phyloP scores from a whole-genome alignment of 805 yeast genomes.

The Starmerella scarabaei region DNA sequence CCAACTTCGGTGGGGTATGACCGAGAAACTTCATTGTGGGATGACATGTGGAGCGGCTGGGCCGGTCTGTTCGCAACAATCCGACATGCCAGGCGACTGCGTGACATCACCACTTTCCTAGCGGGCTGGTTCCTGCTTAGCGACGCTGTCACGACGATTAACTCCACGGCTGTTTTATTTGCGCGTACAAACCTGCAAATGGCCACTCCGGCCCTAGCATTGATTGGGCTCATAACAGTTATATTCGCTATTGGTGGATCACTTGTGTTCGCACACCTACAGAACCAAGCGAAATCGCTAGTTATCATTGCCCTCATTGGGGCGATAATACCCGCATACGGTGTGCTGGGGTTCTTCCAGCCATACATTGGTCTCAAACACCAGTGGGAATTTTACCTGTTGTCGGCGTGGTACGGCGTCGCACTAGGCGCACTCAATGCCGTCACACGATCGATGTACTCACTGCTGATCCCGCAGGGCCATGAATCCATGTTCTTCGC shows the following conservation, averaged over 20 bases:
- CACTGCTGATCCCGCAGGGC: constrained; percentile 59
- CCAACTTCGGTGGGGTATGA: too few species aligned
- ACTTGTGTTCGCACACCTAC: constrained; percentile 38
- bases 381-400: constrained; percentile 51
- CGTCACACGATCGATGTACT: constrained; percentile 52
- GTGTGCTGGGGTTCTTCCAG: constrained; percentile 51
- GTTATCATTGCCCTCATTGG: constrained; percentile 44
- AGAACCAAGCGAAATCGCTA: constrained; percentile 32
- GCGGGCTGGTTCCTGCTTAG: constrained; percentile 66
- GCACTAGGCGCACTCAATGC: constrained; percentile 64
- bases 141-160: constrained; percentile 65
- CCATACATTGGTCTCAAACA: constrained; percentile 44
- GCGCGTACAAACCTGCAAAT: constrained; percentile 58
- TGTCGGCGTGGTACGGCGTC: constrained; percentile 66
- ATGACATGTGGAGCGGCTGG: constrained; percentile 38
- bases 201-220: constrained; percentile 53
- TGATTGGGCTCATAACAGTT: constrained; percentile 54
- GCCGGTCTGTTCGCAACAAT: constrained; percentile 40
- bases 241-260: constrained; percentile 59
- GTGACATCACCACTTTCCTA: constrained; percentile 53
- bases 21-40: neutral
- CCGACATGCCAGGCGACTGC: constrained; percentile 45
- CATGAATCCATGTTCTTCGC: constrained; percentile 67
- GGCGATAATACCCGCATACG: constrained; percentile 56
- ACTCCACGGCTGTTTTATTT: constrained; percentile 64